A percentile compares a stretch with the other conserved stretches of the same genome.
phyloP scores from a whole-genome alignment of 306 rosid genomes.

The Rosa persica region DNA sequence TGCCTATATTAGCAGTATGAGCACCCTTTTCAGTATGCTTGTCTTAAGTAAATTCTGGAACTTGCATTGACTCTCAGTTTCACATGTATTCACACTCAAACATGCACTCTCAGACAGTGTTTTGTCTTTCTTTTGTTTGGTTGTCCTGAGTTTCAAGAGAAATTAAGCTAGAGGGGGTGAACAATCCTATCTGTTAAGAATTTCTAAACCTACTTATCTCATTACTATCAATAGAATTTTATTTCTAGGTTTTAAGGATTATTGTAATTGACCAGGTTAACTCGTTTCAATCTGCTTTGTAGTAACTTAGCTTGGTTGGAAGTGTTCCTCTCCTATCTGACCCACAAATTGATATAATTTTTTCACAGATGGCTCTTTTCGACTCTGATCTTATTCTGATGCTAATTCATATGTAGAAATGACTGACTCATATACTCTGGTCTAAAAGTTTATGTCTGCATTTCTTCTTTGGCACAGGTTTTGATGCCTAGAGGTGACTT shows the following conservation, averaged over 20 bases:
- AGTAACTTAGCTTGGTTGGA: too few species aligned
- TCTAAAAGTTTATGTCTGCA: neutral
- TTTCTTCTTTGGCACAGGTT: neutral
- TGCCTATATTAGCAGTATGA: neutral
- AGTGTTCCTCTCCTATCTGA: neutral
- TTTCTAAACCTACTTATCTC: neutral
- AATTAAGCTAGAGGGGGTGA: neutral
- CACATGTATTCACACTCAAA: too few species aligned
- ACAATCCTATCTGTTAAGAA: neutral
- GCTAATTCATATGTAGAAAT: neutral
- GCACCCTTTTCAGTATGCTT: too few species aligned
- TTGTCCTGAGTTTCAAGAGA: neutral
- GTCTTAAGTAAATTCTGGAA: neutral
- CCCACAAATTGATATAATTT: neutral
- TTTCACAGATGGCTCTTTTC: neutral
- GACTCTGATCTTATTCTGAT: neutral
- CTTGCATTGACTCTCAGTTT: neutral
- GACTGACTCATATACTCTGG: neutral
- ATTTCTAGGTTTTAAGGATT: too few species aligned
- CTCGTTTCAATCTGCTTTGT: neutral
- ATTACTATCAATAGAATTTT: too few species aligned
- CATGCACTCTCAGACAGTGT: neutral
- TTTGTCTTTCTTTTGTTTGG: too few species aligned
- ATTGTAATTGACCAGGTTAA: neutral
- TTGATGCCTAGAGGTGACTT: neutral